Conservation (phyloP, 352 stramenopile genomes). For the Pythium myriotylum region DNA sequence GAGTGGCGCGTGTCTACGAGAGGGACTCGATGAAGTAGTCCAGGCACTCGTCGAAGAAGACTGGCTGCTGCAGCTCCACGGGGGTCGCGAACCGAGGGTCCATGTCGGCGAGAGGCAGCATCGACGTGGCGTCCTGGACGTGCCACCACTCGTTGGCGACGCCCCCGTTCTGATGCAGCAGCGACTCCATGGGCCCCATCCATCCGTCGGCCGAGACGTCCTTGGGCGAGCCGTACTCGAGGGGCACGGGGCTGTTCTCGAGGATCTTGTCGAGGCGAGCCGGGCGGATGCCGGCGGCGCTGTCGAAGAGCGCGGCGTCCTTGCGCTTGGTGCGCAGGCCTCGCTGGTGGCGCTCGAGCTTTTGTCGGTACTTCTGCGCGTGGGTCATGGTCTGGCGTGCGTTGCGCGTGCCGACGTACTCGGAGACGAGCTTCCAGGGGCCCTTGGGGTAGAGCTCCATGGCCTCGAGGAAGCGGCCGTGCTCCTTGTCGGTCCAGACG, state of each 20-base stretch:
- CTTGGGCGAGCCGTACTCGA: slow-evolving; percentile 27
- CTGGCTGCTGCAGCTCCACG: slow-evolving; percentile 10
- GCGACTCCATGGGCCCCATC: slow-evolving; percentile 12
- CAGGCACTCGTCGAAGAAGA: slow-evolving; percentile 33
- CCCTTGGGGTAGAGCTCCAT: slow-evolving; percentile 38
- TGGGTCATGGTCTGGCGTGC: slow-evolving; percentile 35
- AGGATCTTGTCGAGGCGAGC: neutral
- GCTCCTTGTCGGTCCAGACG: slow-evolving; percentile 38
- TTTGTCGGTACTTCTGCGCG: slow-evolving; percentile 40
- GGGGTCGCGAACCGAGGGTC: slow-evolving; percentile 12
- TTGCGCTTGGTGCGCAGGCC: slow-evolving; percentile 28
- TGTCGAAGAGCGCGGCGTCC: slow-evolving; percentile 14
- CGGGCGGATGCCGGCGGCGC: slow-evolving; percentile 8
- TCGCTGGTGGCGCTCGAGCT: slow-evolving; percentile 34
- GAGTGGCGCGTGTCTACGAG: slow-evolving; percentile 4
- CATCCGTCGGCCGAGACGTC: slow-evolving; percentile 21
- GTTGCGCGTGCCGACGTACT: slow-evolving; percentile 33
- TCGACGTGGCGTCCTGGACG: slow-evolving; percentile 1
- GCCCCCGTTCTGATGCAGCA: slow-evolving; percentile 11
- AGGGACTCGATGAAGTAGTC: slow-evolving; percentile 36
- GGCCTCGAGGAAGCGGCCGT: slow-evolving; percentile 39
- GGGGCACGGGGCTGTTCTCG: slow-evolving; percentile 1
- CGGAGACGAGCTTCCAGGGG: slow-evolving; percentile 42
- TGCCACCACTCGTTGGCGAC: slow-evolving; percentile 12
- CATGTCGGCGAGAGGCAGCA: slow-evolving; percentile 24